Evolutionary conservation across 2,329 filamentous ascomycete species (phyloP).

Genomic region (Aspergillus bombycis): DNA sequence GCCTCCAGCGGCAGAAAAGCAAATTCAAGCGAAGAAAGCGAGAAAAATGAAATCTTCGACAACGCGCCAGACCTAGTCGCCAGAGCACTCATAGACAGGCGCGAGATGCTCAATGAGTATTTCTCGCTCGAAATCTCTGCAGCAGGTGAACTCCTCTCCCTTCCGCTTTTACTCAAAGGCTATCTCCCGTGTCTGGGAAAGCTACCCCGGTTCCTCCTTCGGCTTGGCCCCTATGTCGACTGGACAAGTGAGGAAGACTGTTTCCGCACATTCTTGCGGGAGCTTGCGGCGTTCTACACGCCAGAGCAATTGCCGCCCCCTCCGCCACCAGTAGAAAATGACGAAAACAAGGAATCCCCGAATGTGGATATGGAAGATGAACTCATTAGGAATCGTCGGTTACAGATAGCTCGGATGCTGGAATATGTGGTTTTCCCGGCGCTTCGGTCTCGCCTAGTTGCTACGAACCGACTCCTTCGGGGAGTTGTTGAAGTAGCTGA

Average conservation of each 20-base stretch:
- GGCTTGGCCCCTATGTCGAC: slow-evolving; percentile 83
- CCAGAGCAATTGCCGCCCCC: slow-evolving; percentile 76
- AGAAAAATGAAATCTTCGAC: slow-evolving; percentile 62
- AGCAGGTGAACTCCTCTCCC: slow-evolving; percentile 72
- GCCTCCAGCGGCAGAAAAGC: slow-evolving; percentile 1
- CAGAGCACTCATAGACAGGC: slow-evolving; percentile 70
- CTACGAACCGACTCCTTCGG: slow-evolving; percentile 75
- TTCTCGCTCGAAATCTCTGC: slow-evolving; percentile 83
- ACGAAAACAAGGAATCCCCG: slow-evolving; percentile 10
- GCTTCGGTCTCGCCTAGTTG: slow-evolving; percentile 79
- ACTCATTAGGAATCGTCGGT: slow-evolving; percentile 57
- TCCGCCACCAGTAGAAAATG: slow-evolving; percentile 1
- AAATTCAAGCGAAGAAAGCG: slow-evolving; percentile 28
- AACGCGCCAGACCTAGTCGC: slow-evolving; percentile 68
- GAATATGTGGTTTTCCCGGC: slow-evolving; percentile 91
- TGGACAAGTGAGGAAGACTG: slow-evolving; percentile 86
- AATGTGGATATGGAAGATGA: slow-evolving; percentile 49
- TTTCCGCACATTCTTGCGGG: slow-evolving; percentile 80
- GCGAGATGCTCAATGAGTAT: slow-evolving; percentile 90
- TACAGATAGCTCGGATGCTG: slow-evolving; percentile 72
- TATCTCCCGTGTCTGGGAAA: slow-evolving; percentile 87
- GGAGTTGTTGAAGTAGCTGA: slow-evolving; percentile 86
- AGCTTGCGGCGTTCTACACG: slow-evolving; percentile 87
- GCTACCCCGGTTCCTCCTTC: slow-evolving; percentile 82
- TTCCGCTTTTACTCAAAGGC: slow-evolving; percentile 85